phyloP scores from a whole-genome alignment of 2,329 filamentous ascomycete species.

The Xylariaceae sp. region DNA sequence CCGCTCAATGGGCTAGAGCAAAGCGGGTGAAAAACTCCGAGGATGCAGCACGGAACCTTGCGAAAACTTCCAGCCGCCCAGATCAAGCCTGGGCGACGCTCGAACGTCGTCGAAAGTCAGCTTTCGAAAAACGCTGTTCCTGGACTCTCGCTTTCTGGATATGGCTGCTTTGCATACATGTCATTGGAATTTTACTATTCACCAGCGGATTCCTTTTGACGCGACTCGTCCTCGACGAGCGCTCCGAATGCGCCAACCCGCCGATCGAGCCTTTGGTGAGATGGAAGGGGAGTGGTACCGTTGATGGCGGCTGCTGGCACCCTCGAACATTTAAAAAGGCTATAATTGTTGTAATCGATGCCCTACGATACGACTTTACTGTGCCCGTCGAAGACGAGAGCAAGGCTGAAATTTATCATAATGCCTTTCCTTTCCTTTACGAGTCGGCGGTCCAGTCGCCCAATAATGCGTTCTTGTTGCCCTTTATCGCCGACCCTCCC shows the following conservation, averaged over 20 bases:
- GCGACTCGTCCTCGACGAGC: conserved; percentile 71
- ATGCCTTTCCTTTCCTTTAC: conserved; percentile 82
- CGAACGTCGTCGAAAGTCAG: conserved; percentile 45
- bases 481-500: conserved; percentile 95
- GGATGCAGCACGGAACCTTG: conserved; percentile 34
- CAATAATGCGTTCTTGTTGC: conserved; percentile 79
- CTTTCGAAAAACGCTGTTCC: conserved; percentile 50
- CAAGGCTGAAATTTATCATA: conserved; percentile 66
- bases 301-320: conserved; percentile 83
- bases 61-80: conserved; percentile 34
- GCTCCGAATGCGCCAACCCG: conserved; percentile 63
- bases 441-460: conserved; percentile 72
- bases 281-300: conserved; percentile 42
- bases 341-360: conserved; percentile 86
- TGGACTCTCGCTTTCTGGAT: conserved; percentile 65
- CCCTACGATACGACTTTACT: conserved; percentile 93
- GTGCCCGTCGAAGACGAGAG: conserved; percentile 63
- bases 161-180: conserved; percentile 69
- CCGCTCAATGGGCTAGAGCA: conserved; percentile 51
- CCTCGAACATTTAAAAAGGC: conserved; percentile 90
- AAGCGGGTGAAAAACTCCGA: conserved; percentile 47
- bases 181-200: conserved; percentile 82
- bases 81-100: conserved; percentile 44
- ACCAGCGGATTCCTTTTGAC: conserved; percentile 93
- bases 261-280: conserved; percentile 55